These are phyloP conservation scores for Eucalyptus regnans DNA, from an alignment of 345 rosid species.

Conservation along the genomic window DNA sequence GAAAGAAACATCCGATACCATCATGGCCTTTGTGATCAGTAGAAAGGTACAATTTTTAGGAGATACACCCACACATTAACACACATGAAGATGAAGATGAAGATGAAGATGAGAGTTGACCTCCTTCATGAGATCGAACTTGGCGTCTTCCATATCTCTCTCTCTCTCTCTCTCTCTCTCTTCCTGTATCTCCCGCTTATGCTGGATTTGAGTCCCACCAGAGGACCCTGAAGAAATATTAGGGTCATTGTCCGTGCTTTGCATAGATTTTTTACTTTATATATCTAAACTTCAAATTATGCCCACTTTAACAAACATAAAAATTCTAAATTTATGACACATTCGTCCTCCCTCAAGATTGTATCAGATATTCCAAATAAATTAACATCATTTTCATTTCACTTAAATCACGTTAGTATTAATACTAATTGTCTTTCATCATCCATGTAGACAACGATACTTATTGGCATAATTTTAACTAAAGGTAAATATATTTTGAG, in stretches of 20 bases:
- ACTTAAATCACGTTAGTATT: no score
- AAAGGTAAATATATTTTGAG: rapidly evolving
- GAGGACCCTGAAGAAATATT: neutral
- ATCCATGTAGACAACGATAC: rapidly evolving
- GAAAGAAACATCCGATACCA: neutral
- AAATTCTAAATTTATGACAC: no score
- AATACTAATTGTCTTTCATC: no score
- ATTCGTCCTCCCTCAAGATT: neutral
- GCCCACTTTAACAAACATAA: no score
- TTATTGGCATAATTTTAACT: no score
- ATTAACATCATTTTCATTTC: rapidly evolving
- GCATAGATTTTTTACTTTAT: neutral
- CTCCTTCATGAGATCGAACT: neutral
- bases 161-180: neutral
- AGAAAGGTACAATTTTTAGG: neutral
- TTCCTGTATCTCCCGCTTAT: neutral
- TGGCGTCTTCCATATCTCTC: neutral
- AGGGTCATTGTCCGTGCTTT: rapidly evolving
- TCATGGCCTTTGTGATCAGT: neutral
- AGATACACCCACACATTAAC: neutral
- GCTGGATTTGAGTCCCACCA: neutral
- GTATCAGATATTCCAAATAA: rapidly evolving
- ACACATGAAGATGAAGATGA: neutral
- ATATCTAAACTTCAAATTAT: no score
- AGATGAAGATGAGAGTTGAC: neutral